Evolutionary conservation across 2,329 filamentous ascomycete species (phyloP), one percentile per base, ranked within the genome.

Genomic region (Leptographium lundbergii): DNA sequence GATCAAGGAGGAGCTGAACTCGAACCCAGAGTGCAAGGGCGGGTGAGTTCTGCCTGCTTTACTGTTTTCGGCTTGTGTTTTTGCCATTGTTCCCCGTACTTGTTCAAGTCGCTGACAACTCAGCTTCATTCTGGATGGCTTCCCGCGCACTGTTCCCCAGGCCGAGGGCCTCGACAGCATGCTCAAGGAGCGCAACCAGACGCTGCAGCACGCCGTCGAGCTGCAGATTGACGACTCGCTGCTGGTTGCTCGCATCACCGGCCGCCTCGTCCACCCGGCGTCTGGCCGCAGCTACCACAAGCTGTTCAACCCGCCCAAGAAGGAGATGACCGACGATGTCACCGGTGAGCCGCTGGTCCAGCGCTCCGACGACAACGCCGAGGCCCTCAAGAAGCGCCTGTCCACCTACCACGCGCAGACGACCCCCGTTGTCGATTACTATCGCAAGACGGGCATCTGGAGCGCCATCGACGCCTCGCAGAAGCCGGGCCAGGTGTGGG

Each of bases 121-220:
- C 2, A 96, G 92, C 67, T 99, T 99, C 81, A 99, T 99, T 71
- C 88, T 99, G 68, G 94, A 99, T 73, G 94, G 94, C 66, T 99
- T 99, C 82, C 94, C 94, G 60, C 89, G 94, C 69, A 99, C 94
- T 60, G 92, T 99, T 57, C 85, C 89, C 61, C 94, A 99, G 76
- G 94, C 94, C 62, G 86, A 96, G 79, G 86, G 91, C 69, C 87
- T 99, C 69, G 94, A 99, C 75, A 80, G 82, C 67, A 99, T 99
- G 94, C 87, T 99, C 64, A 70, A 75, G 57, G 80, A 79, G 64
- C 86, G 88, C 73, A 79, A 86, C 67, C 88, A 95, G 77, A 88
- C 85, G 68, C 86, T 99, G 65, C 89, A 96, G 76, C 91, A 97
- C 76, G 94, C 92, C 63, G 80, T 99, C 61, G 92, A 99, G 80